These are phyloP conservation scores for Fusarium haematococcum DNA, from an alignment of 2,329 filamentous ascomycete species.

Conservation along the genomic window DNA sequence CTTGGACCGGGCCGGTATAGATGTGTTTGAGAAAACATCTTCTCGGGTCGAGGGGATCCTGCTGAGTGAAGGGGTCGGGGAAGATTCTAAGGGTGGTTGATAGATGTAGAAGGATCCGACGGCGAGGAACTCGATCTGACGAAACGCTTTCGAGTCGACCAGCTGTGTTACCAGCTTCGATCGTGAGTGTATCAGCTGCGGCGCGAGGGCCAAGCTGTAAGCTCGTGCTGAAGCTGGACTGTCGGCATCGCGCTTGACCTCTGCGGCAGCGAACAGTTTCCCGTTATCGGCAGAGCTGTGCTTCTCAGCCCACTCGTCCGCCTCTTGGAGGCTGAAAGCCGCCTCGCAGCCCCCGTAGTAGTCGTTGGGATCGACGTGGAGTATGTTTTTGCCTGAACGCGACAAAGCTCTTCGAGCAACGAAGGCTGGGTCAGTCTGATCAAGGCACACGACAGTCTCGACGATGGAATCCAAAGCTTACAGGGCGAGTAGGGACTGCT, in stretches of 20 bases:
- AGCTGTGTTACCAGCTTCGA: constrained; percentile 82
- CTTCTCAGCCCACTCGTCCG: constrained; percentile 75
- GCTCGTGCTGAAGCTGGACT: constrained; percentile 74
- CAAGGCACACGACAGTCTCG: constrained; percentile 40
- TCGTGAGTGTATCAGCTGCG: constrained; percentile 86
- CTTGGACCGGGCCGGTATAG: constrained; percentile 84
- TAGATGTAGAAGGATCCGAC: constrained; percentile 94
- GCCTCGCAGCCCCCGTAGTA: constrained; percentile 92
- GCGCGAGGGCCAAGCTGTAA: constrained; percentile 86
- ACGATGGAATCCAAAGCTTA: constrained; percentile 61
- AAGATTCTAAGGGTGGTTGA: constrained; percentile 51
- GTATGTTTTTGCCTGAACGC: constrained; percentile 88
- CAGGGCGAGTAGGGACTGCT: constrained; percentile 84
- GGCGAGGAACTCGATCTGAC: constrained; percentile 92
- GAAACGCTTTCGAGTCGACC: constrained; percentile 89
- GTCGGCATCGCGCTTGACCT: constrained; percentile 52
- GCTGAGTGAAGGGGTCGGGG: constrained; percentile 58
- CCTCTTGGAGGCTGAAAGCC: constrained; percentile 85
- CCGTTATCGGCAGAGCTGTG: constrained; percentile 43
- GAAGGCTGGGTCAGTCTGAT: constrained; percentile 49
- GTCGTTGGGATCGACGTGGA: constrained; percentile 88
- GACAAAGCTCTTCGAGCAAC: constrained; percentile 80
- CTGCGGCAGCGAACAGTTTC: constrained; percentile 44
- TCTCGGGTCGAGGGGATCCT: constrained; percentile 91
- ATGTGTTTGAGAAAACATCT: constrained; percentile 85